These are phyloP conservation scores for Nigrospora osmanthi DNA, from an alignment of 2,329 filamentous ascomycete species.

Conservation along the genomic window DNA sequence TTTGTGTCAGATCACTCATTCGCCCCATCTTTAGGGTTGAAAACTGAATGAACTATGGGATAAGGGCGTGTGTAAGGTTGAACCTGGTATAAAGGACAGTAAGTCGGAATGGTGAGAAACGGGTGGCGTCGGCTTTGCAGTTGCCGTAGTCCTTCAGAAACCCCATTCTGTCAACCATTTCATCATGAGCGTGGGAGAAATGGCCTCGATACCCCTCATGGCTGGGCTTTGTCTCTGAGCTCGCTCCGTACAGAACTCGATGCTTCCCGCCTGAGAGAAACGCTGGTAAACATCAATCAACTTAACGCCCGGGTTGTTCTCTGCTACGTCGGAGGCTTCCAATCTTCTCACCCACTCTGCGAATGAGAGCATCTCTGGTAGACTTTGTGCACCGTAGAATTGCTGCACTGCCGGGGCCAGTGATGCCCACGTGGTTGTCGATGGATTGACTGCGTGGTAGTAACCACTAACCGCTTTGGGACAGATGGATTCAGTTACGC, in stretches of 20 bases:
- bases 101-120: too few species aligned
- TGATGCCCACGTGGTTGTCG: constrained; percentile 1
- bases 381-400: constrained; percentile 3
- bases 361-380: constrained; percentile 4
- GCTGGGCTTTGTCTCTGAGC: constrained; percentile 32
- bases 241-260: constrained; percentile 29
- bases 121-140: too few species aligned
- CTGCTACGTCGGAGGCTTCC: neutral
- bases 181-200: constrained; percentile 36
- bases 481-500: neutral
- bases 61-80: too few species aligned
- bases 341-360: constrained; percentile 4
- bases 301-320: constrained; percentile 4
- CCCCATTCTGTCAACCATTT: constrained; percentile 41
- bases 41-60: too few species aligned
- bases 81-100: too few species aligned
- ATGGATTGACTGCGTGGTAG: constrained; percentile 6
- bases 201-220: constrained; percentile 28
- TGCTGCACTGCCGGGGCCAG: constrained; percentile 1
- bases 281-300: constrained; percentile 10
- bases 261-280: constrained; percentile 10
- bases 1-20: too few species aligned
- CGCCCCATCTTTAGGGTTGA: too few species aligned
- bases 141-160: constrained; percentile 9
- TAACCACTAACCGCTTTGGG: constrained; percentile 2